Conservation (phyloP, 495 filamentous ascomycete species). For the Filosporella fistucella region DNA sequence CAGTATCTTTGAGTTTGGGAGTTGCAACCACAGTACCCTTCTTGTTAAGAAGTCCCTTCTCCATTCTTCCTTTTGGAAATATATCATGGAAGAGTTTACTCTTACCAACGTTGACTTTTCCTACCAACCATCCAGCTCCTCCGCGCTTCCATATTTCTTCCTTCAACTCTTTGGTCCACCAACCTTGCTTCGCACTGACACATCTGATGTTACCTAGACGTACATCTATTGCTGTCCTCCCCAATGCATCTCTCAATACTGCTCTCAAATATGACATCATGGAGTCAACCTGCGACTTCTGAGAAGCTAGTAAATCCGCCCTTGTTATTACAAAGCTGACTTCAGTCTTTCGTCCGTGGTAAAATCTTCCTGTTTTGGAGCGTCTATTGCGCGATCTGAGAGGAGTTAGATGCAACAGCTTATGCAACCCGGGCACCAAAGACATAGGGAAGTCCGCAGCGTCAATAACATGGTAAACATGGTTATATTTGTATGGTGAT, state of each 20-base stretch:
- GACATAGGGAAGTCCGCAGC: slow-evolving; percentile 97
- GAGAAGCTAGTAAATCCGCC: slow-evolving; percentile 77
- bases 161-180: slow-evolving; percentile 86
- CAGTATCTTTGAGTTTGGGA: slow-evolving; percentile 27
- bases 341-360: slow-evolving; percentile 55
- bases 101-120: slow-evolving; percentile 97
- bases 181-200: slow-evolving; percentile 75
- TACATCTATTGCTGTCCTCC: slow-evolving; percentile 50
- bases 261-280: slow-evolving; percentile 78
- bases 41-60: slow-evolving; percentile 19
- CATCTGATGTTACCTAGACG: slow-evolving; percentile 80
- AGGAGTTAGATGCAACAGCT: slow-evolving; percentile 53
- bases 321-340: slow-evolving; percentile 88
- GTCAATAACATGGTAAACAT: slow-evolving; percentile 96
- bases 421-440: slow-evolving; percentile 56
- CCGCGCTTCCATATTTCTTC: slow-evolving; percentile 75
- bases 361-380: slow-evolving; percentile 56
- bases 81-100: slow-evolving; percentile 82
- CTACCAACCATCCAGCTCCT: slow-evolving; percentile 93
- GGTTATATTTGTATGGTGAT: slow-evolving; percentile 81
- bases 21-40: slow-evolving; percentile 8
- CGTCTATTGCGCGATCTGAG: slow-evolving; percentile 75
- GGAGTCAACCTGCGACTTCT: slow-evolving; percentile 71
- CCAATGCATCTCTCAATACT: slow-evolving; percentile 68
- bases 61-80: slow-evolving; percentile 74